phyloP scores from a whole-genome alignment of 768 basidiomycete species.

The Strobilomyces dryophilus region DNA sequence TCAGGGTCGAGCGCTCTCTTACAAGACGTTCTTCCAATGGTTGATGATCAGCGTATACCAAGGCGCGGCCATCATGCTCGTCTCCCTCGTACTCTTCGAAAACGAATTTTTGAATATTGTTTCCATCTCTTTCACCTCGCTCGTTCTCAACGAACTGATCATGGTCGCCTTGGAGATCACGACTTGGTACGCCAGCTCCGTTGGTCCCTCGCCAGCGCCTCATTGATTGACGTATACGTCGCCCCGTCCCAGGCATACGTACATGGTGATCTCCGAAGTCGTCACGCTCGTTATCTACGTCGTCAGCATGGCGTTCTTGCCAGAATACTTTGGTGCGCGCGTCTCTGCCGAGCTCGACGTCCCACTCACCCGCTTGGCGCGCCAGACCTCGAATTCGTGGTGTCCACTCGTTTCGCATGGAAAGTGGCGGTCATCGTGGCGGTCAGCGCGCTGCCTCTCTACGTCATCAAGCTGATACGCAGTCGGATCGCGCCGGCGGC shows the following conservation, averaged over 20 bases:
- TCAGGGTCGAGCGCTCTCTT: constrained; percentile 89
- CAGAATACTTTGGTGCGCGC: constrained; percentile 90
- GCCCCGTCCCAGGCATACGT: constrained; percentile 64
- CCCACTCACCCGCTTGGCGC: background rate
- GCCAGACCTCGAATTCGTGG: constrained; percentile 87
- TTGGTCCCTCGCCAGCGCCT: background rate
- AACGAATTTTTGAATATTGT: constrained; percentile 98
- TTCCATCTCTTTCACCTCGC: constrained; percentile 94
- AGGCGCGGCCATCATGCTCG: constrained; percentile 98
- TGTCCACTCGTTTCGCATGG: constrained; percentile 85
- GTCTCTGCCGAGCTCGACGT: too few species aligned
- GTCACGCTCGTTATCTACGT: constrained; percentile 87
- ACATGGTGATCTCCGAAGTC: constrained; percentile 92
- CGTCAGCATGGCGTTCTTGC: constrained; percentile 87
- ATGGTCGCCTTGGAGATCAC: constrained; percentile 99
- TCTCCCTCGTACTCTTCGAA: constrained; percentile 94
- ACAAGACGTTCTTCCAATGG: constrained; percentile 99
- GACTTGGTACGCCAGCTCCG: constrained; percentile 61
- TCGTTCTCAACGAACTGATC: constrained; percentile 94
- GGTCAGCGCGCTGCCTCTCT: constrained; percentile 88
- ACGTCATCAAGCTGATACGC: constrained; percentile 83
- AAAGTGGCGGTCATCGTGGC: constrained; percentile 95
- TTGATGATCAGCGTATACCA: constrained; percentile 97
- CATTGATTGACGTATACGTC: background rate
- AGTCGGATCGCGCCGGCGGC: constrained; percentile 87